Conservation (phyloP, 306 rosid species). For the Herpetospermum pedunculosum region DNA sequence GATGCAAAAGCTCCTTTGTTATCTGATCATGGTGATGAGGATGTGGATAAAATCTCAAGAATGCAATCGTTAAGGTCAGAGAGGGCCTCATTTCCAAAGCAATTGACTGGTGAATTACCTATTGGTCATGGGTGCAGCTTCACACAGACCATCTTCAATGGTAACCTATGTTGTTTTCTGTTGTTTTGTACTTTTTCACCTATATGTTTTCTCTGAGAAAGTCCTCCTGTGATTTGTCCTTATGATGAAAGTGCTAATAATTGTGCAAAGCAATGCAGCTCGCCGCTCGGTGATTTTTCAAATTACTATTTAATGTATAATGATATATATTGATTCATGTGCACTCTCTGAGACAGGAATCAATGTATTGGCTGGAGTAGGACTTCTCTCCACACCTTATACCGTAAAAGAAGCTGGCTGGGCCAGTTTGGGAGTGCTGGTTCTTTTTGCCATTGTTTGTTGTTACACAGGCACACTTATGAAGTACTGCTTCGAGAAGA, state of each 20-base stretch:
- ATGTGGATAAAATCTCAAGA: slow-evolving; percentile 22
- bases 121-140: slow-evolving; percentile 59
- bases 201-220: background rate
- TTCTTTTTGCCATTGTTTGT: slow-evolving; percentile 56
- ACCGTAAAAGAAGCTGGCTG: slow-evolving; percentile 71
- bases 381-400: slow-evolving; percentile 64
- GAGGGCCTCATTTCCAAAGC: slow-evolving; percentile 36
- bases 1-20: slow-evolving; percentile 42
- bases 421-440: slow-evolving; percentile 51
- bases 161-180: slow-evolving; percentile 15
- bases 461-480: slow-evolving; percentile 72
- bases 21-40: slow-evolving; percentile 28
- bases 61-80: slow-evolving; percentile 40
- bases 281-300: background rate
- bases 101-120: slow-evolving; percentile 42
- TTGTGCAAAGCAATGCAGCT: background rate
- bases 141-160: slow-evolving; percentile 76
- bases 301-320: background rate
- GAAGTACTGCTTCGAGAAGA: slow-evolving; percentile 65
- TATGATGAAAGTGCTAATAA: background rate
- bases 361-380: slow-evolving; percentile 78
- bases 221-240: background rate
- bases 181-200: background rate
- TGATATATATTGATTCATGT: background rate
- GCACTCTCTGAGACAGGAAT: slow-evolving; percentile 33